phyloP scores from a whole-genome alignment of 352 stramenopile species.

The Phytophthora agathidicida region DNA sequence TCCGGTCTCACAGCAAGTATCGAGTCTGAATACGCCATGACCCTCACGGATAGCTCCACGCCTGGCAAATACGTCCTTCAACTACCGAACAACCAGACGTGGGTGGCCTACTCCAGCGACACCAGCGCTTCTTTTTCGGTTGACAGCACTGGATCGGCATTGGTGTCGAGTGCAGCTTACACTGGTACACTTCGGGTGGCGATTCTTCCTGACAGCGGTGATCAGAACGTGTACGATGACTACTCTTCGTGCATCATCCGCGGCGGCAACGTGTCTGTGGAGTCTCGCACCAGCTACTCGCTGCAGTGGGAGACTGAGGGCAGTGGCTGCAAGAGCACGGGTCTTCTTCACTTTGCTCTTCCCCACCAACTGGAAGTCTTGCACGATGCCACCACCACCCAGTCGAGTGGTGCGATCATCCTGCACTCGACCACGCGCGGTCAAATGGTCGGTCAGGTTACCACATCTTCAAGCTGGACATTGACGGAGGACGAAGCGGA shows the following conservation, averaged over 20 bases:
- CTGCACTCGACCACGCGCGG: slow-evolving; percentile 66
- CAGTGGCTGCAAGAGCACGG: slow-evolving; percentile 44
- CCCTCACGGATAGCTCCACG: slow-evolving; percentile 41
- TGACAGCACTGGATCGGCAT: slow-evolving; percentile 40
- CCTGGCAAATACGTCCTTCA: slow-evolving; percentile 66
- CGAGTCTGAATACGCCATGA: slow-evolving; percentile 55
- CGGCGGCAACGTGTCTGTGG: slow-evolving; percentile 50
- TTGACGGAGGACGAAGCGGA: slow-evolving; percentile 59
- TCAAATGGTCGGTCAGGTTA: slow-evolving; percentile 58
- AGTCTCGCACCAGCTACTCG: slow-evolving; percentile 66
- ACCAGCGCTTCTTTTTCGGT: slow-evolving; percentile 48
- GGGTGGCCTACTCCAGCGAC: slow-evolving; percentile 70
- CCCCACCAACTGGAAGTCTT: slow-evolving; percentile 69
- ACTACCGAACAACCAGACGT: slow-evolving; percentile 73
- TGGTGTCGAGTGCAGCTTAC: slow-evolving; percentile 50
- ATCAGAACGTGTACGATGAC: slow-evolving; percentile 57
- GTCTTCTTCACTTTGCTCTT: slow-evolving; percentile 75
- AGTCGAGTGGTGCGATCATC: slow-evolving; percentile 39
- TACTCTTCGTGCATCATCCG: slow-evolving; percentile 66
- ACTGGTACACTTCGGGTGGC: slow-evolving; percentile 67
- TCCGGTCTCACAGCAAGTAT: slow-evolving; percentile 57
- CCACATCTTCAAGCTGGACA: slow-evolving; percentile 48
- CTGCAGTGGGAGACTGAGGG: slow-evolving; percentile 71
- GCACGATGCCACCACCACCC: slow-evolving; percentile 12
- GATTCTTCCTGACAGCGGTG: slow-evolving; percentile 47